Evolutionary conservation across 768 basidiomycete genomes (phyloP).

Genomic region (Boletus reticulatus): DNA sequence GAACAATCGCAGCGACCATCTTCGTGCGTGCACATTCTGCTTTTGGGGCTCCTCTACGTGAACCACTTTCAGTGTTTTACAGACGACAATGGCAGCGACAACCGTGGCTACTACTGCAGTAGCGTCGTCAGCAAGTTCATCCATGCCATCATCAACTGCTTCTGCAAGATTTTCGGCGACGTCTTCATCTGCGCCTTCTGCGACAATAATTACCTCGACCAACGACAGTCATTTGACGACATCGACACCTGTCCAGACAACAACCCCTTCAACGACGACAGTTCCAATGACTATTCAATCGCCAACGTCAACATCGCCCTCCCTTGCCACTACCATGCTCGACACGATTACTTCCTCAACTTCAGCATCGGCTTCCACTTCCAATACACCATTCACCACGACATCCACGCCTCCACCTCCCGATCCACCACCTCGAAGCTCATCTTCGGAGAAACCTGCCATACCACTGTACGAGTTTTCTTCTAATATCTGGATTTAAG

Average conservation of each 20-base stretch:
- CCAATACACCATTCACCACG: conserved; percentile 12
- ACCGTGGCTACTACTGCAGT: conserved; percentile 5
- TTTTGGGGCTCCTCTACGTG: conserved; percentile 6
- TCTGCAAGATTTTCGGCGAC: conserved; percentile 5
- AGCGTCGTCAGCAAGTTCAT: conserved; percentile 14
- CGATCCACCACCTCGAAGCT: conserved; percentile 3
- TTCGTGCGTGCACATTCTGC: conserved; percentile 22
- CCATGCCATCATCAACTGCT: conserved; percentile 5
- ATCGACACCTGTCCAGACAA: conserved; percentile 15
- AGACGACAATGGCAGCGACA: conserved; percentile 12
- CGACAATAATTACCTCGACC: conserved; percentile 16
- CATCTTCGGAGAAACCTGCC: conserved; percentile 2
- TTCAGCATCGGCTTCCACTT: conserved; percentile 15
- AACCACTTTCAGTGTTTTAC: conserved; percentile 17
- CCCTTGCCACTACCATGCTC: conserved; percentile 1
- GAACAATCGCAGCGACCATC: conserved; percentile 11
- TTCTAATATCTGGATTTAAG: conserved; percentile 2
- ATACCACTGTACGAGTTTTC: conserved; percentile 27
- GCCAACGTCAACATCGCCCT: conserved; percentile 11
- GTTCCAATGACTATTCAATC: conserved; percentile 3
- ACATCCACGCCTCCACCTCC: conserved; percentile 7
- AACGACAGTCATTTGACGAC: conserved; percentile 17
- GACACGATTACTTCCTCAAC: conserved; percentile 12
- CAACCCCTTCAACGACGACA: conserved; percentile 19
- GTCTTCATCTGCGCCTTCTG: conserved; percentile 15